Conservation (phyloP, 2,329 filamentous ascomycete genomes). For the Xylaria polymorpha region DNA sequence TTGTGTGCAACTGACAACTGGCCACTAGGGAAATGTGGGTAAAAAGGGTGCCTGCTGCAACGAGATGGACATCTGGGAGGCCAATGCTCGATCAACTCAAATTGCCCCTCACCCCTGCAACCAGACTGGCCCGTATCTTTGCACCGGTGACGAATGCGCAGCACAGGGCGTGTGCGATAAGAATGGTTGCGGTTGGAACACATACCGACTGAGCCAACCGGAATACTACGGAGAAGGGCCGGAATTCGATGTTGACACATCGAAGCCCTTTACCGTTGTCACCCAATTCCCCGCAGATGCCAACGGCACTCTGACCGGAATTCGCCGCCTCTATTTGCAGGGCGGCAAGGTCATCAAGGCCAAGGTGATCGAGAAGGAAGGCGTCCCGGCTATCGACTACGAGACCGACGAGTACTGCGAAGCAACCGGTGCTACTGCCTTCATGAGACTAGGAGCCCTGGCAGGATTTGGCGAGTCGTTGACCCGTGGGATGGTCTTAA, state of each 20-base stretch:
- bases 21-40: conserved; percentile 50
- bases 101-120: conserved; percentile 54
- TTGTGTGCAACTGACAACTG: conserved; percentile 28
- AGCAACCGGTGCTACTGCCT: conserved; percentile 49
- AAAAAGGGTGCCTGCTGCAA: conserved; percentile 53
- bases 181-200: conserved; percentile 53
- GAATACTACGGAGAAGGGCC: conserved; percentile 50
- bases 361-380: conserved; percentile 48
- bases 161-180: conserved; percentile 52
- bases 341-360: conserved; percentile 51
- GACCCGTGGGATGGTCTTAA: conserved; percentile 61
- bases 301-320: conserved; percentile 48
- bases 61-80: conserved; percentile 56
- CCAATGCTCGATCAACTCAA: conserved; percentile 52
- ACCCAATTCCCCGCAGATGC: conserved; percentile 53
- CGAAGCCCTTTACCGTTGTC: conserved; percentile 52
- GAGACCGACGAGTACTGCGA: conserved; percentile 52
- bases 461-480: conserved; percentile 58
- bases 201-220: conserved; percentile 50
- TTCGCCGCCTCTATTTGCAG: conserved; percentile 53
- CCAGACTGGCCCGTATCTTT: conserved; percentile 49
- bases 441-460: conserved; percentile 54
- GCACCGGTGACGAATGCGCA: conserved; percentile 48
- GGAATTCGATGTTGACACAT: conserved; percentile 51
- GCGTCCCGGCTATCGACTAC: conserved; percentile 47